phyloP scores from a whole-genome alignment of 768 basidiomycete species.

The Solioccasus polychromus region DNA sequence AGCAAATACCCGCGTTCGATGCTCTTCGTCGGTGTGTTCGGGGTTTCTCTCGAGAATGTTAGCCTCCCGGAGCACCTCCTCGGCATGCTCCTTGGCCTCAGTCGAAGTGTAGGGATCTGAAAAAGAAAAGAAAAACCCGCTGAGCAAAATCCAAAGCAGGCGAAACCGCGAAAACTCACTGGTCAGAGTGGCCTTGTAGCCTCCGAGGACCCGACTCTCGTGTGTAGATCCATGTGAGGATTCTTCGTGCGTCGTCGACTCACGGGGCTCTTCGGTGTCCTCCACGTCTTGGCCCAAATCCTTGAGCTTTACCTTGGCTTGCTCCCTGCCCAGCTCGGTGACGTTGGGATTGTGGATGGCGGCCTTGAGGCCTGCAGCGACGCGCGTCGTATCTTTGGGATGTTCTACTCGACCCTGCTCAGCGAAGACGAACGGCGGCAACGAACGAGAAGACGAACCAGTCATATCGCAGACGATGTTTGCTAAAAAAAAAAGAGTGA shows the following conservation, averaged over 20 bases:
- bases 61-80: slow-evolving; percentile 48
- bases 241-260: neutral
- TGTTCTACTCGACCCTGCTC: slow-evolving; percentile 17
- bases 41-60: slow-evolving; percentile 36
- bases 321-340: slow-evolving; percentile 51
- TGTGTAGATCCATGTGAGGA: too few species aligned
- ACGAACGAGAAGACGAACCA: slow-evolving; percentile 1
- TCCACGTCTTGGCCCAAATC: slow-evolving; percentile 31
- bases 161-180: slow-evolving; percentile 35
- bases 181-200: slow-evolving; percentile 49
- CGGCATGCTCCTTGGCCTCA: slow-evolving; percentile 52
- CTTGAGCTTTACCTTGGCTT: slow-evolving; percentile 46
- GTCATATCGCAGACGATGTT: slow-evolving; percentile 9
- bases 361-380: slow-evolving; percentile 58
- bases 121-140: too few species aligned
- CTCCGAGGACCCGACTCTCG: slow-evolving; percentile 41
- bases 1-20: slow-evolving; percentile 45
- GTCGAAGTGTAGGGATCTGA: slow-evolving; percentile 43
- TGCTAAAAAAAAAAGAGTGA: neutral
- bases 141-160: too few species aligned
- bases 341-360: slow-evolving; percentile 56
- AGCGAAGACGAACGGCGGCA: neutral
- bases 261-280: neutral
- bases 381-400: slow-evolving; percentile 42
- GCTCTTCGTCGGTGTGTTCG: slow-evolving; percentile 35